Percentiles rank a stretch among this genome's conserved stretches.
Evolutionary conservation across 192 early-diverging fungal species (phyloP).

Genomic region (Umbelopsis sp.): DNA sequence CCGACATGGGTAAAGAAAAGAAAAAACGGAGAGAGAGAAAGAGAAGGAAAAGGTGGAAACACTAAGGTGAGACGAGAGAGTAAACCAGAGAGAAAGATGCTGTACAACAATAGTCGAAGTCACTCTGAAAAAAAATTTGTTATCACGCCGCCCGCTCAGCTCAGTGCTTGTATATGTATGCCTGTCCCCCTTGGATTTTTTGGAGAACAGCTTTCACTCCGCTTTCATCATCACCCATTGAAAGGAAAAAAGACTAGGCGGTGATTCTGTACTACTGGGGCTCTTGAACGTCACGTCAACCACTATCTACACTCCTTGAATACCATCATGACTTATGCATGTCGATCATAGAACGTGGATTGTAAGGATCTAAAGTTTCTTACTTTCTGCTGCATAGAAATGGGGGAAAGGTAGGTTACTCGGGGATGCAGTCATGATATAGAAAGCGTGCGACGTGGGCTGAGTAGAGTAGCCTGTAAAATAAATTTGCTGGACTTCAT

Average conservation of each 20-base stretch:
- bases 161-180: not conserved
- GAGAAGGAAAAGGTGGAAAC: not conserved
- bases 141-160: not conserved
- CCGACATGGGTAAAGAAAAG: not conserved
- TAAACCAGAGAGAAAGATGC: not conserved
- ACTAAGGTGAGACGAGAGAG: not conserved
- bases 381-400: not conserved
- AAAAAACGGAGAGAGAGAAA: not conserved
- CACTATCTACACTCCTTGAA: not conserved
- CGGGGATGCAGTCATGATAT: not conserved
- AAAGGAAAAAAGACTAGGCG: not conserved
- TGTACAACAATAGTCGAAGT: constrained; percentile 19
- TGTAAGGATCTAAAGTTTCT: not conserved
- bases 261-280: not conserved
- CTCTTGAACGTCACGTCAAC: not conserved
- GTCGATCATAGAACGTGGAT: not conserved
- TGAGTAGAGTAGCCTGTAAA: no score
- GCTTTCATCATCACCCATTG: not conserved
- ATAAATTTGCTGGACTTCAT: no score
- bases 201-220: constrained; percentile 14
- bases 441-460: not conserved
- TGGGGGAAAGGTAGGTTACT: not conserved
- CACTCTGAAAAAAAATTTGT: constrained; percentile 7
- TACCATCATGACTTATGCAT: not conserved
- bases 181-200: constrained; percentile 1